Evolutionary conservation across 768 basidiomycete genomes (phyloP), one percentile per base, ranked within the genome.

Genomic region (Tricholoma sp.): DNA sequence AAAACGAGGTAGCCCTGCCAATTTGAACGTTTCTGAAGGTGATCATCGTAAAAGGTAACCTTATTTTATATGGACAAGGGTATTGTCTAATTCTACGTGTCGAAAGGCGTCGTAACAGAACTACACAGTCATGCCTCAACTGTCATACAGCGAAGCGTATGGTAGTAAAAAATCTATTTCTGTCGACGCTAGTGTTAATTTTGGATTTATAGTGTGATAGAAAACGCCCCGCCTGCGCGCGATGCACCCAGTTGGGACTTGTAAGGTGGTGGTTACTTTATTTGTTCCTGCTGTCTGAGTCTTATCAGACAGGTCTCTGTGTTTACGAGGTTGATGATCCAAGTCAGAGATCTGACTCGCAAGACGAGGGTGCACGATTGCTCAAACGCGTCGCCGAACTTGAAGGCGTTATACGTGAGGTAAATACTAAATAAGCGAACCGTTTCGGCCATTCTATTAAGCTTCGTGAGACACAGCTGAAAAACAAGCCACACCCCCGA

Each of bases 311-410:
- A 50, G 89, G 89, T 1, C 75, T 90, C 4, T 93, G 90, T 66
- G 86, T 91, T 9, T 93, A 93, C 63, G 89, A 93, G 67, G 83
- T 91, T 6, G 89, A 91, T 63, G 88, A 89, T 63, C 85, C 86
- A 22, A 82, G 69, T 58, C 81, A 83, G 68, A 77, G 82, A 64
- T 73, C 71, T 11, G 77, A 79, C 51, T 64, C 70, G 9, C 80
- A 81, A 58, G 86, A 86, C 57, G 89, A 91, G 66, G 78, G 77
- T 45, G 78, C 82, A 32, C 79, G 84, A 35, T 76, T 92, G 19
- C 79, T 88, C 54, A 82, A 83, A 59, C 82, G 90, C 47, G 86
- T 92, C 21, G 89, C 89, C 24, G 90, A 93, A 64, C 78, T 93
- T 0, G 90, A 93, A 69, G 85, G 87, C 52, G 88, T 91, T 35